Conservation (phyloP, 305 asterid species). For the Rubia occidens region DNA sequence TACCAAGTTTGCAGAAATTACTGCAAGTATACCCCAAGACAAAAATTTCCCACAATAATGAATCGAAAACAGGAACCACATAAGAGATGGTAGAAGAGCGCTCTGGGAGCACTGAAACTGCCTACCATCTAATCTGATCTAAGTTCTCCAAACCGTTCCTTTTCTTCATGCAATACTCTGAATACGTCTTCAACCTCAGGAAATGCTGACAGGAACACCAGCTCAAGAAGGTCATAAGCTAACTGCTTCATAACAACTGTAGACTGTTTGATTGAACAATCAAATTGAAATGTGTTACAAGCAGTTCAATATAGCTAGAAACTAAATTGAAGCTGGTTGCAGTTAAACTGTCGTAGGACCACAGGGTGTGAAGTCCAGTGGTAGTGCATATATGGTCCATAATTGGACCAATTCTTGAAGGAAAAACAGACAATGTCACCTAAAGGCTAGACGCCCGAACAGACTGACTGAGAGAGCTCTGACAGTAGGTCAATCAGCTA, state of each 20-base stretch:
- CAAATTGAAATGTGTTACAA: conserved; percentile 7
- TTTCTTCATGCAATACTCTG: conserved; percentile 49
- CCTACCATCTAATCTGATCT: conserved; percentile 17
- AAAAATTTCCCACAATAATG: conserved; percentile 8
- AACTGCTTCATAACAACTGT: conserved; percentile 75
- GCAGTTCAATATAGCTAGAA: background rate
- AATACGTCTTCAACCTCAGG: conserved; percentile 76
- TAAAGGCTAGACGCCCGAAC: background rate
- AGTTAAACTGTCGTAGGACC: background rate
- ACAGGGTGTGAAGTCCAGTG: background rate
- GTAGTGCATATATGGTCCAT: background rate
- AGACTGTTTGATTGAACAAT: conserved; percentile 45
- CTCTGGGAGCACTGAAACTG: background rate
- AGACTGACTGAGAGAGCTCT: too few species aligned
- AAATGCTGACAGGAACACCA: conserved; percentile 63
- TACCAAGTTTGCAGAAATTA: conserved; percentile 11
- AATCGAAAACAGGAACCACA: background rate
- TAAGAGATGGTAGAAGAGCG: conserved; percentile 2
- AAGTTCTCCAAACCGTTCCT: conserved; percentile 58
- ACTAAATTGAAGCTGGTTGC: background rate
- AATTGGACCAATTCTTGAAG: background rate
- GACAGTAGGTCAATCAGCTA: background rate
- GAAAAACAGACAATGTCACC: background rate
- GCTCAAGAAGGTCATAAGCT: conserved; percentile 68
- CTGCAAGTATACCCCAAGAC: conserved; percentile 7